Evolutionary conservation across 1,284 basidiomycete genomes (phyloP), one percentile per base, ranked within the genome.

Genomic region (Melanopsichium pennsylvanicum): DNA sequence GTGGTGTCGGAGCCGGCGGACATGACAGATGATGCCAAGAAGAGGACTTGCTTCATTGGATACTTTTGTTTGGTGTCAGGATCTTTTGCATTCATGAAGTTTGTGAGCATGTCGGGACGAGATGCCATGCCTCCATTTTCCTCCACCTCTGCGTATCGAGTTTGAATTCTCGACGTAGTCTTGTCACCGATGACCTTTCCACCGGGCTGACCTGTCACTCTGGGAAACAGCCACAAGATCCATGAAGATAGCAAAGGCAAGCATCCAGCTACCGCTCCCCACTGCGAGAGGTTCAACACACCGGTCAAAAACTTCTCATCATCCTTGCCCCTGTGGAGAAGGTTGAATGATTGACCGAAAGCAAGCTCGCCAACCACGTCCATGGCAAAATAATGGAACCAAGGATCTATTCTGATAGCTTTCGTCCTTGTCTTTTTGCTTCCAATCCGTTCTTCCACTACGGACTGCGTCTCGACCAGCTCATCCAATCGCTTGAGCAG

Each of bases 1-100:
- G 77, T 80, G 10, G 78, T 80, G 49, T 80, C 78, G 16, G 70
- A 67, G 10, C 78, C 78, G 8, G 78, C 76, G 0, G 55, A 63
- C 50, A 71, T 71, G 31, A 72, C 70, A 2, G 63, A 69, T 8
- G 59, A 70, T 13, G 72, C 68, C 0, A 55, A 48, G 21, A 56
- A 57, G 19, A 70, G 61, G 3, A 69, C 70, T 15, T 72, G 64
- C 36, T 58, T 36, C 56, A 61, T 59, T 19, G 56, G 38, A 47
- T 63, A 69, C 36, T 39, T 44, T 25, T 66, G 33, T 32, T 60
- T 59, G 2, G 60, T 67, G 22, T 58, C 62, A 4, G 70, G 70
- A 16, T 75, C 58, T 31, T 58, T 42, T 5, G 70, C 67, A 7
- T 70, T 55, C 48, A 72, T 69, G 37, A 75, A 72, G 47, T 73